These are phyloP conservation scores for Stagonosporopsis vannaccii DNA, from an alignment of 2,329 filamentous ascomycete species.

Conservation along the genomic window DNA sequence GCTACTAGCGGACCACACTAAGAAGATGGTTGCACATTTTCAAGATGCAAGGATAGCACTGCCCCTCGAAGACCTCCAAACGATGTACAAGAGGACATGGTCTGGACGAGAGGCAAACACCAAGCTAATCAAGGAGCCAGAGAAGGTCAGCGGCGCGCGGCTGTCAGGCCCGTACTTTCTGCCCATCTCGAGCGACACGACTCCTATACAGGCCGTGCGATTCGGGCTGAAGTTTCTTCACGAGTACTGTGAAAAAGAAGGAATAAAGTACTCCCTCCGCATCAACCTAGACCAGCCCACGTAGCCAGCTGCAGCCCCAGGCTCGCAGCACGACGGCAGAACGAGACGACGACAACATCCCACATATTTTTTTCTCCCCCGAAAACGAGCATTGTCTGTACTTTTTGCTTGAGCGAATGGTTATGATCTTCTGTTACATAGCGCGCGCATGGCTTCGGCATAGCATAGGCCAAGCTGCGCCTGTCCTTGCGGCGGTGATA, in stretches of 20 bases:
- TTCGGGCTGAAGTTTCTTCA: slow-evolving; percentile 52
- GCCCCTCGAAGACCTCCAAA: slow-evolving; percentile 47
- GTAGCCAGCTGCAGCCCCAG: slow-evolving; percentile 11
- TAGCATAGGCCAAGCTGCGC: slow-evolving; percentile 2
- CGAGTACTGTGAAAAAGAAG: slow-evolving; percentile 53
- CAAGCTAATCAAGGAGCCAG: slow-evolving; percentile 35
- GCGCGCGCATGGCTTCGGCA: slow-evolving; percentile 9
- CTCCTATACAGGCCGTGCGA: slow-evolving; percentile 54
- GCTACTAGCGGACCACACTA: slow-evolving; percentile 37
- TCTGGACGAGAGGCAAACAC: slow-evolving; percentile 31
- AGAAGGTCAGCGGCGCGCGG: slow-evolving; percentile 44
- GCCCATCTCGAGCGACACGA: slow-evolving; percentile 51
- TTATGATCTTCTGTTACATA: slow-evolving; percentile 7
- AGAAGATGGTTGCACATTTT: slow-evolving; percentile 34
- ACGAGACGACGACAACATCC: not conserved
- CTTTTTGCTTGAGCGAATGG: slow-evolving; percentile 6
- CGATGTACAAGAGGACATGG: slow-evolving; percentile 51
- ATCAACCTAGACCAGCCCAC: slow-evolving; percentile 40
- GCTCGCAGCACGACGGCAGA: not conserved
- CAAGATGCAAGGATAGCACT: slow-evolving; percentile 40
- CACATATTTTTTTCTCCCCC: not conserved
- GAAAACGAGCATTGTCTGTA: not conserved
- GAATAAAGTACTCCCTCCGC: slow-evolving; percentile 33
- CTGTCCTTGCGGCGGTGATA: slow-evolving; percentile 17
- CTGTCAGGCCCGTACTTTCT: slow-evolving; percentile 51